These are phyloP conservation scores for Eragrostis nindensis DNA, from an alignment of 176 grass and related monocot species.

Conservation along the genomic window DNA sequence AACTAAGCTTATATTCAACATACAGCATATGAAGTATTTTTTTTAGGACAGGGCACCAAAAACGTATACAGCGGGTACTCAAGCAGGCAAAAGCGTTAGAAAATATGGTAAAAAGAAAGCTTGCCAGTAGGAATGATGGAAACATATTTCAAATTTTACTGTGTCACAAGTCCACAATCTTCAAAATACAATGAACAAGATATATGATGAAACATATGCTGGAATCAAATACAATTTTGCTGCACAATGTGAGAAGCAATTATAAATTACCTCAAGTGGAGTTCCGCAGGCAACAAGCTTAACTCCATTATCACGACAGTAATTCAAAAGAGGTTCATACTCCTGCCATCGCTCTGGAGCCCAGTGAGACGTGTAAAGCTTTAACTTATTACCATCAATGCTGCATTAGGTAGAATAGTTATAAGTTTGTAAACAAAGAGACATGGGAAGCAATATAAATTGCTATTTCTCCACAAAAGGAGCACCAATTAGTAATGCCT, in stretches of 20 bases:
- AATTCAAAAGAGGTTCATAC: constrained; percentile 93
- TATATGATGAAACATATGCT: constrained; percentile 23
- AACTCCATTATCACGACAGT: constrained; percentile 78
- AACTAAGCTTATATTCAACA: constrained; percentile 25
- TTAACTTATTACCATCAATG: constrained; percentile 76
- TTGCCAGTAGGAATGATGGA: constrained; percentile 4
- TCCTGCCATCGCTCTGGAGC: constrained; percentile 88
- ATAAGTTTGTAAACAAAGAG: constrained; percentile 1
- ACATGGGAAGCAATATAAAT: not conserved
- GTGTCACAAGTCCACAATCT: not conserved
- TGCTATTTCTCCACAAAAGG: too few relatives aligned
- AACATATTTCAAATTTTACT: constrained; percentile 29
- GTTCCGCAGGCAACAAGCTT: constrained; percentile 92
- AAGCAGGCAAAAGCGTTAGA: constrained; percentile 23
- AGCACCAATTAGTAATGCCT: not conserved
- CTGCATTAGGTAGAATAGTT: constrained; percentile 46
- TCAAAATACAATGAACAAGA: constrained; percentile 12
- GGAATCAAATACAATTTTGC: not conserved
- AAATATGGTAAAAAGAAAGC: not conserved
- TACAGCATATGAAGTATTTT: constrained; percentile 14
- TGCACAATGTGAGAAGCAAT: constrained; percentile 18
- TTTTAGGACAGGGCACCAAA: not conserved
- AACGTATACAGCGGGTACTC: not conserved
- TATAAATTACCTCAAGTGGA: constrained; percentile 80
- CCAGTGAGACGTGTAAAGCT: constrained; percentile 79